Percentiles rank a stretch among this genome's conserved stretches.
Conservation (phyloP, 2,329 filamentous ascomycete species). For the Periglandula ipomoeae region DNA sequence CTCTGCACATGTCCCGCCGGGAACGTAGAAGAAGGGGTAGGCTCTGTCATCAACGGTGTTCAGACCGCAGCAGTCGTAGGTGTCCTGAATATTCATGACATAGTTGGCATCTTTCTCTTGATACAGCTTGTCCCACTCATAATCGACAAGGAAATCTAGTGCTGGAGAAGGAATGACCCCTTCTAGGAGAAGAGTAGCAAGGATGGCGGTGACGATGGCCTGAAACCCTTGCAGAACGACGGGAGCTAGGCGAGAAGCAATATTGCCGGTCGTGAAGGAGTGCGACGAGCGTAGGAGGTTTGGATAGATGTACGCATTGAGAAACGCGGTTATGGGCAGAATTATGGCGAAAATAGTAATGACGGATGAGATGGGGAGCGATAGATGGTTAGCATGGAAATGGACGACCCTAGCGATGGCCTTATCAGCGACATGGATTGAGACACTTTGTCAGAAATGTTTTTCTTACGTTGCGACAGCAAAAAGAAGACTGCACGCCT, state of each 20-base stretch:
- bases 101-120: slow-evolving; percentile 35
- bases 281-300: slow-evolving; percentile 19
- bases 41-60: slow-evolving; percentile 47
- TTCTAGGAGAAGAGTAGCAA: slow-evolving; percentile 34
- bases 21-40: slow-evolving; percentile 44
- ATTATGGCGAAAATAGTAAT: slow-evolving; percentile 29
- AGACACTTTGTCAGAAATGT: no score
- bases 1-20: slow-evolving; percentile 28
- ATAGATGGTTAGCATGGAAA: slow-evolving; percentile 27
- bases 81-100: slow-evolving; percentile 55
- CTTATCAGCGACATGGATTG: background rate
- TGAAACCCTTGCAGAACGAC: slow-evolving; percentile 32
- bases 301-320: slow-evolving; percentile 28
- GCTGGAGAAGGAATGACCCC: slow-evolving; percentile 22
- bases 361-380: slow-evolving; percentile 28
- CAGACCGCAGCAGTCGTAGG: slow-evolving; percentile 58
- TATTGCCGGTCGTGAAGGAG: slow-evolving; percentile 16
- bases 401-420: slow-evolving; percentile 26
- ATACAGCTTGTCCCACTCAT: slow-evolving; percentile 47
- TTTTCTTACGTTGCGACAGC: slow-evolving; percentile 21
- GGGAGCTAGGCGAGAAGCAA: slow-evolving; percentile 14
- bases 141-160: slow-evolving; percentile 44
- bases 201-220: slow-evolving; percentile 30
- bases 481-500: slow-evolving; percentile 22
- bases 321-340: slow-evolving; percentile 29